A percentile compares a stretch with the other conserved stretches of the same genome.
Evolutionary conservation across 345 rosid genomes (phyloP).

Genomic region (Gynandropsis gynandra): DNA sequence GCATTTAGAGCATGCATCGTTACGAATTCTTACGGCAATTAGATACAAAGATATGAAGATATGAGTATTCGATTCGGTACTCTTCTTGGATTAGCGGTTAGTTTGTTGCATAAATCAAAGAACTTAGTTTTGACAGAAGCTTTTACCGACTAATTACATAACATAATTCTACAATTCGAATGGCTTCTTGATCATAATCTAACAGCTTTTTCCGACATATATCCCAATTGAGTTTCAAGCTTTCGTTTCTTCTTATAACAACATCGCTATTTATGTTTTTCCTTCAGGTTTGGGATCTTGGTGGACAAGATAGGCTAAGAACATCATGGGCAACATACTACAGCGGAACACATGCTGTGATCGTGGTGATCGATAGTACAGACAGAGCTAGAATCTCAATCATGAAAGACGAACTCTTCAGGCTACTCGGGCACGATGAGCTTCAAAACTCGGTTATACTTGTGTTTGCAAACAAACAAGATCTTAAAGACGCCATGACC

Average conservation of each 20-base stretch:
- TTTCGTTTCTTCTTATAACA: neutral
- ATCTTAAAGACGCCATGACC: conserved; percentile 86
- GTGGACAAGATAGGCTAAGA: conserved; percentile 92
- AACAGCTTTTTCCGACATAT: neutral
- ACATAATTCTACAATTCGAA: too few species aligned
- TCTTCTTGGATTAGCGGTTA: too few species aligned
- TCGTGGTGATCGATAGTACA: conserved; percentile 86
- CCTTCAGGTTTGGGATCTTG: conserved; percentile 88
- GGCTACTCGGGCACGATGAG: conserved; percentile 78
- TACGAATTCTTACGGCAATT: too few species aligned
- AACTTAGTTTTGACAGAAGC: too few species aligned
- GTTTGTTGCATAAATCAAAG: too few species aligned
- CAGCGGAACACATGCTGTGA: conserved; percentile 84
- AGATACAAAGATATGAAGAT: too few species aligned
- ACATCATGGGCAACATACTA: conserved; percentile 96
- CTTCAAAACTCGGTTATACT: conserved; percentile 68
- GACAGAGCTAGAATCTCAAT: conserved; percentile 79
- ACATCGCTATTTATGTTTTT: neutral
- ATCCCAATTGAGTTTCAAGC: neutral
- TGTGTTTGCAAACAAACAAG: conserved; percentile 88
- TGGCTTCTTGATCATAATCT: too few species aligned
- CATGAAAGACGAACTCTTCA: conserved; percentile 79
- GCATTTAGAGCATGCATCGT: too few species aligned
- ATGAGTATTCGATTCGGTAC: too few species aligned
- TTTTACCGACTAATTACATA: too few species aligned